Evolutionary conservation across 257 asterid genomes (phyloP).

Genomic region (Cordia subcordata): DNA sequence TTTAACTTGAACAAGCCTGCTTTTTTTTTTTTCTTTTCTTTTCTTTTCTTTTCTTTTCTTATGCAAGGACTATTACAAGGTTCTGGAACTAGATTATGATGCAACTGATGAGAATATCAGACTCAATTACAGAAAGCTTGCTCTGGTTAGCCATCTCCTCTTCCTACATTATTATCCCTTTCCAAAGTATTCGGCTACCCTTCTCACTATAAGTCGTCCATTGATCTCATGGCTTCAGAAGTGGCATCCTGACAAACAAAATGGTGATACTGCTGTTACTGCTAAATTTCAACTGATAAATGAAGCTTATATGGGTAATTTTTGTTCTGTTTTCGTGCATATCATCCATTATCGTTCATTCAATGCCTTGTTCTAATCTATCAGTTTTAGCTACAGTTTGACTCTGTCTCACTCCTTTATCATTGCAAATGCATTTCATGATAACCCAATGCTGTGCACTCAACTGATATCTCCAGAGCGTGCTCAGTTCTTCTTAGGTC

Average conservation of each 20-base stretch:
- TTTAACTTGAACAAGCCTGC: not conserved
- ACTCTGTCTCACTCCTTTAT: no score
- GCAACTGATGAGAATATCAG: conserved; percentile 66
- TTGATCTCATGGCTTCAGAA: conserved; percentile 28
- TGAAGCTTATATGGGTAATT: conserved; percentile 57
- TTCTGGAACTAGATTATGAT: conserved; percentile 62
- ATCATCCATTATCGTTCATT: no score
- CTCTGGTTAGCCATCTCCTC: conserved; percentile 47
- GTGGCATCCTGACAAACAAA: conserved; percentile 78
- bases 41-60: conserved; percentile 9
- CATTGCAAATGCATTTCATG: no score
- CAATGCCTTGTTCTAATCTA: no score
- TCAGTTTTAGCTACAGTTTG: no score
- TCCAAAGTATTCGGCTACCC: not conserved
- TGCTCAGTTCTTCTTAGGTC: no score
- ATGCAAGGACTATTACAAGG: conserved; percentile 60
- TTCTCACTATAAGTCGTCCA: conserved; percentile 2
- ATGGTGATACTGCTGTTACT: conserved; percentile 45
- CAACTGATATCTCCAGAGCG: no score
- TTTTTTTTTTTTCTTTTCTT: no score
- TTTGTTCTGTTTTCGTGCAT: not conserved
- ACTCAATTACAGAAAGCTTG: conserved; percentile 54
- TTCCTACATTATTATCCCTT: conserved; percentile 1
- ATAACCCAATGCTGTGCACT: no score
- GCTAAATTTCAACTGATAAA: conserved; percentile 61